Base-by-base conservation (phyloP, 495 filamentous ascomycete species). In the Penicillium paxilli region DNA sequence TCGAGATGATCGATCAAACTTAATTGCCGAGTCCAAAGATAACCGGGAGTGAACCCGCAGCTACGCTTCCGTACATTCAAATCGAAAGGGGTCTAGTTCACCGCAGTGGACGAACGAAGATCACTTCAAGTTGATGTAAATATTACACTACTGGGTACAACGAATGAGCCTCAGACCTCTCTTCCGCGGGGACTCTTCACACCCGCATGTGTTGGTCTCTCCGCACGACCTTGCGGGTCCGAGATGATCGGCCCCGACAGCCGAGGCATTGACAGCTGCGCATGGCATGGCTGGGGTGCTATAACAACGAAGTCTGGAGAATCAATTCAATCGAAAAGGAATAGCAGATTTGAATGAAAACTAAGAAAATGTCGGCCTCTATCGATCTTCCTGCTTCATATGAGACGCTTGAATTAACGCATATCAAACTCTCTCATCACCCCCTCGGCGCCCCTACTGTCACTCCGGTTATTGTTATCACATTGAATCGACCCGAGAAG, bases 401-500 rank as follows among this genome's bases (percentile, higher is more conserved):
- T 19, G 60, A 65, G 44, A 44, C 58, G 20, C 67, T 82, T 26
- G 75, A 77, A 4, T 70, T 59, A 38, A 68, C 66, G 17, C 57
- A 83, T 42, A 77, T 86, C 55, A 70, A 71, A 21, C 57, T 82
- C 51, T 72, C 70, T 25, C 81, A 85, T 55, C 59, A 79, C 48
- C 80, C 81, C 0, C 30, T 42, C 0, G 63, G 66, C 22, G 73
- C 79, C 0, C 60, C 74, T 17, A 65, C 67, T 10, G 66, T 70
- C 8, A 85, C 82, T 0, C 73, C 72, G 2, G 72, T 83, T 23
- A 69, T 85, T 28, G 54, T 85, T 35, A 55, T 85, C 11, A 75
- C 69, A 5, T 74, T 86, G 60, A 59, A 84, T 61, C 76, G 83
- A 7, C 82, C 82, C 1, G 61, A 67, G 20, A 79, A 81, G 40